Conservation (phyloP, 805 yeast genomes). For the Starmerella stigmatis region DNA sequence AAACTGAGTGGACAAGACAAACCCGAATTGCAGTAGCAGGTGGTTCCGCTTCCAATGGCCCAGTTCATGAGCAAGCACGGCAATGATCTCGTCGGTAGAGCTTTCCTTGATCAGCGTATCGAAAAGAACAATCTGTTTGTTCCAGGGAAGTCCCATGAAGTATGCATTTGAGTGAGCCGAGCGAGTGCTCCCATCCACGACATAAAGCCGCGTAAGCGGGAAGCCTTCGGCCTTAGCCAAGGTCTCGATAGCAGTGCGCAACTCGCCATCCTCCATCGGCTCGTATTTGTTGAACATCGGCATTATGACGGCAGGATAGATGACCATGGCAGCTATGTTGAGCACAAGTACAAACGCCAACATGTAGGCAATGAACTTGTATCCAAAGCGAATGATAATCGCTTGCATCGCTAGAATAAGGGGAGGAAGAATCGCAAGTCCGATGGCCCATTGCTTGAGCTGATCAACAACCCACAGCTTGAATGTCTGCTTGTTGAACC, state of each 20-base stretch:
- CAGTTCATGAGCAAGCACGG: constrained; percentile 95
- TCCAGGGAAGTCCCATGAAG: constrained; percentile 93
- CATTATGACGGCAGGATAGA: constrained; percentile 76
- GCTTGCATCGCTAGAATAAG: constrained; percentile 63
- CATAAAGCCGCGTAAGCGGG: constrained; percentile 78
- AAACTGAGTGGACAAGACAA: constrained; percentile 55
- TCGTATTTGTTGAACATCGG: constrained; percentile 88
- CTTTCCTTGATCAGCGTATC: constrained; percentile 83
- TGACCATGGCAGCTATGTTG: constrained; percentile 62
- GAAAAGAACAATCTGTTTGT: constrained; percentile 85
- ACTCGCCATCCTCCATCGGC: constrained; percentile 82
- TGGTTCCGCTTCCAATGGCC: constrained; percentile 96
- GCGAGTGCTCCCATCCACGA: constrained; percentile 94
- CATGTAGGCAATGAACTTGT: constrained; percentile 68
- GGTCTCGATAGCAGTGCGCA: constrained; percentile 67
- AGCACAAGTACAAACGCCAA: constrained; percentile 60
- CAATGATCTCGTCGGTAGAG: constrained; percentile 69
- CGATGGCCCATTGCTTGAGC: constrained; percentile 48
- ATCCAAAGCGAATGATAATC: constrained; percentile 71
- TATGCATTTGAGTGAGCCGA: constrained; percentile 95
- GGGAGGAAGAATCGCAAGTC: constrained; percentile 57
- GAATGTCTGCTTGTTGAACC: constrained; percentile 79
- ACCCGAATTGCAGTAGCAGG: constrained; percentile 60
- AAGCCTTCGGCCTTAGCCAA: constrained; percentile 66
- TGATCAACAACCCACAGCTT: constrained; percentile 63